Evolutionary conservation across 306 rosid genomes (phyloP).

Genomic region (Cicer cuneatum): DNA sequence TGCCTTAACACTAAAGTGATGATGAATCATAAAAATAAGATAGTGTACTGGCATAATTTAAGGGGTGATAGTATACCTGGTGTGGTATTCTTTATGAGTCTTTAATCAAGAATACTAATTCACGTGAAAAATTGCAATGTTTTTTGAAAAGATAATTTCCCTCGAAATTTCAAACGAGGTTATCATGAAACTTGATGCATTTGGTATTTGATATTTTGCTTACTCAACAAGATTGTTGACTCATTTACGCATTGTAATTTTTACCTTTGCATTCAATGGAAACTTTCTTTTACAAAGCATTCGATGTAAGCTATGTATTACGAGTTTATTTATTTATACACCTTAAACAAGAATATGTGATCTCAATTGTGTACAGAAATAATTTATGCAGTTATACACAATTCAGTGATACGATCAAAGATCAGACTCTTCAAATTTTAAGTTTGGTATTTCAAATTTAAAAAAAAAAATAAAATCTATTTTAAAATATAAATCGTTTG

Average conservation of each 20-base stretch:
- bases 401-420: too few relatives aligned
- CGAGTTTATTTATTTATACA: too few relatives aligned
- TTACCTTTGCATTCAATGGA: too few relatives aligned
- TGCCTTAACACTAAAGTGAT: not conserved
- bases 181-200: not conserved
- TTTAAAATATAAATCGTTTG: too few relatives aligned
- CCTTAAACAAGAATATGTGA: too few relatives aligned
- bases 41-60: not conserved
- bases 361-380: too few relatives aligned
- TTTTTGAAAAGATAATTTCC: slow-evolving; percentile 17
- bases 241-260: not conserved
- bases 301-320: too few relatives aligned
- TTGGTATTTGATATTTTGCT: not conserved
- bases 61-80: not conserved
- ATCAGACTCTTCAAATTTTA: too few relatives aligned
- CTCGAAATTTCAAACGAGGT: not conserved
- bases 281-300: too few relatives aligned
- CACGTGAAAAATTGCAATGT: slow-evolving; percentile 44
- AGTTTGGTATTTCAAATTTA: too few relatives aligned
- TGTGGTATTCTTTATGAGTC: not conserved
- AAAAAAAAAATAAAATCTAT: too few relatives aligned
- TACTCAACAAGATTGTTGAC: not conserved
- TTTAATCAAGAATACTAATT: not conserved
- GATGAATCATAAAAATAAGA: not conserved
- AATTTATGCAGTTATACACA: too few relatives aligned